These are phyloP conservation scores for Piper longum DNA, from an alignment of 164 flowering plant genomes.

Conservation along the genomic window DNA sequence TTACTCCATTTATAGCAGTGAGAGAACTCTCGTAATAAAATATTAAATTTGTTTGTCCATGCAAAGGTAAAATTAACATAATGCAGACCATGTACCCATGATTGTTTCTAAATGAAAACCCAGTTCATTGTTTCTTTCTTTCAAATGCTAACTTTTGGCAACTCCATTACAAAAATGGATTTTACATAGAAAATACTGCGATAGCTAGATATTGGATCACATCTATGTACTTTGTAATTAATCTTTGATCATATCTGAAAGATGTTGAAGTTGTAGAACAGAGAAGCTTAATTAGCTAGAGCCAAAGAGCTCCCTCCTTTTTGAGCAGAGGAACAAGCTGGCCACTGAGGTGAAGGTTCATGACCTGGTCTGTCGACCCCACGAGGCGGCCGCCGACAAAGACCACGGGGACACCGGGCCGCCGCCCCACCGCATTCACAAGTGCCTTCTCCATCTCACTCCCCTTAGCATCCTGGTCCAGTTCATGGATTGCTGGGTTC, in stretches of 20 bases:
- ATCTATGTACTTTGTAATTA: too few relatives aligned
- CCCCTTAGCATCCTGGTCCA: conserved; percentile 25
- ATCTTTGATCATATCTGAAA: too few relatives aligned
- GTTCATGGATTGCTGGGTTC: conserved; percentile 23
- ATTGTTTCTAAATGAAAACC: too few relatives aligned
- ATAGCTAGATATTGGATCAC: not conserved
- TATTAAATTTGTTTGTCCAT: too few relatives aligned
- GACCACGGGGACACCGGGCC: conserved; percentile 22
- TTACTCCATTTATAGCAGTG: too few relatives aligned
- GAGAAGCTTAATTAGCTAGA: conserved; percentile 5
- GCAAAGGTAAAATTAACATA: too few relatives aligned
- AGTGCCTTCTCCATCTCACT: conserved; percentile 26
- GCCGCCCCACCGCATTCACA: conserved; percentile 11
- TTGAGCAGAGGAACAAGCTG: conserved; percentile 24
- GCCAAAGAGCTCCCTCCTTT: conserved; percentile 32
- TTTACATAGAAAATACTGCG: not conserved
- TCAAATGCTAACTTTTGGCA: too few relatives aligned
- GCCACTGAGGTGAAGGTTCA: conserved; percentile 28
- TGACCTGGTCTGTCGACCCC: conserved; percentile 18
- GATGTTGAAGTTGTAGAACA: not conserved
- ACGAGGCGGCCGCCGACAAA: conserved; percentile 25
- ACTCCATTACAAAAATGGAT: not conserved
- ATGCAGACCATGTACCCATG: too few relatives aligned
- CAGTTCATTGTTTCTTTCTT: too few relatives aligned
- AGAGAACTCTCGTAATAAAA: too few relatives aligned